These are phyloP conservation scores for Lactarius psammicola DNA, from an alignment of 768 basidiomycete species.

Conservation along the genomic window DNA sequence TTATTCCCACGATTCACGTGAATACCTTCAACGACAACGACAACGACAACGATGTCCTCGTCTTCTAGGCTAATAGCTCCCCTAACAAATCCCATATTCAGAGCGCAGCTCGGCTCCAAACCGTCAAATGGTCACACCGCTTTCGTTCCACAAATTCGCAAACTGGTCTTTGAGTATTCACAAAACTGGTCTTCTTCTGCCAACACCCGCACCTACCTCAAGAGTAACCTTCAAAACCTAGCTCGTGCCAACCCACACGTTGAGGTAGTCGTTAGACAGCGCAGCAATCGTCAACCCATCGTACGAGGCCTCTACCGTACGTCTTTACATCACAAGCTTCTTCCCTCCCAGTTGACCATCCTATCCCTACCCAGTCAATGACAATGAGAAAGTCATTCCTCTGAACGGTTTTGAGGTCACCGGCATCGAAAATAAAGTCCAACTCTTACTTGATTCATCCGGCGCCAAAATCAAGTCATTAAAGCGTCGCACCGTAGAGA, in stretches of 20 bases:
- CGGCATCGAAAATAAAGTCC: slow-evolving; percentile 73
- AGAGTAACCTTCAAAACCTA: slow-evolving; percentile 57
- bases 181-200: slow-evolving; percentile 76
- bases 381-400: slow-evolving; percentile 84
- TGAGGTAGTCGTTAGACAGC: slow-evolving; percentile 78
- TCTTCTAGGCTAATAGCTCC: slow-evolving; percentile 34
- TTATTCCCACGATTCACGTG: slow-evolving; percentile 26
- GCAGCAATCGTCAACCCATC: slow-evolving; percentile 74
- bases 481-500: slow-evolving; percentile 72
- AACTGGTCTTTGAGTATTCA: slow-evolving; percentile 87
- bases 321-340: slow-evolving; percentile 30
- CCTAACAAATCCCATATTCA: slow-evolving; percentile 39
- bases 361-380: slow-evolving; percentile 58
- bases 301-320: slow-evolving; percentile 80
- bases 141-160: slow-evolving; percentile 77
- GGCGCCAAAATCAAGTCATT: slow-evolving; percentile 82
- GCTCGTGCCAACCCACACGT: slow-evolving; percentile 78
- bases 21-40: background rate
- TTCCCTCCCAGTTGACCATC: background rate
- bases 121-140: slow-evolving; percentile 73
- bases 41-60: background rate
- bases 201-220: slow-evolving; percentile 67
- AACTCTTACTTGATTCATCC: slow-evolving; percentile 82
- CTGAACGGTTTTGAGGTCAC: slow-evolving; percentile 73
- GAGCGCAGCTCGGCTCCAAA: slow-evolving; percentile 51